These are phyloP conservation scores for Lactarius sp. DNA, from an alignment of 768 basidiomycete genomes.

Conservation along the genomic window DNA sequence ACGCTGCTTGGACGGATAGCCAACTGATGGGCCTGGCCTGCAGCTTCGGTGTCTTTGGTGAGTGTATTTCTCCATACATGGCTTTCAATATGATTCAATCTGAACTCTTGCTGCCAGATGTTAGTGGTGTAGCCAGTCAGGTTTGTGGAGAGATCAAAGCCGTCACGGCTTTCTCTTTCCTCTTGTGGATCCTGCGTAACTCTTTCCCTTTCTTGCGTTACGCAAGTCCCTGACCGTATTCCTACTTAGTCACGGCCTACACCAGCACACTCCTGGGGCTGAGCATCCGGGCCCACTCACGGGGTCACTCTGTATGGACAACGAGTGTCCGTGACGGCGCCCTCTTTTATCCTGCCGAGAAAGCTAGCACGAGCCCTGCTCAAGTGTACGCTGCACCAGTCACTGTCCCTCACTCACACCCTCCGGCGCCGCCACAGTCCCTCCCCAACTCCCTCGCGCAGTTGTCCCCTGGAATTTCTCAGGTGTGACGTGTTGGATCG, in stretches of 20 bases:
- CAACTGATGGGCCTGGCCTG: not conserved
- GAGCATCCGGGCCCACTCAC: slow-evolving; percentile 29
- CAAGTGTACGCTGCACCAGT: too few relatives aligned
- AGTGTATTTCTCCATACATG: not conserved
- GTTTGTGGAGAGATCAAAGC: slow-evolving; percentile 33
- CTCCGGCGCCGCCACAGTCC: too few relatives aligned
- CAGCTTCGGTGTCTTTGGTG: slow-evolving; percentile 20
- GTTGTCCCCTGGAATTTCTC: too few relatives aligned
- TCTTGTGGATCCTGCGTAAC: slow-evolving; percentile 36
- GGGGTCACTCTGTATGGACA: slow-evolving; percentile 34
- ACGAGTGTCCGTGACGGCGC: slow-evolving; percentile 32
- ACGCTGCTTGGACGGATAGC: slow-evolving; percentile 26
- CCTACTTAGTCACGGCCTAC: slow-evolving; percentile 34
- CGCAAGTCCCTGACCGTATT: slow-evolving; percentile 1
- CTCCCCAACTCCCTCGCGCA: too few relatives aligned
- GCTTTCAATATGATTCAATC: not conserved
- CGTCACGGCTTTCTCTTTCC: slow-evolving; percentile 36
- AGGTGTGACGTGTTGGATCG: too few relatives aligned
- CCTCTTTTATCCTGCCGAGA: slow-evolving; percentile 16
- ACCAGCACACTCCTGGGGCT: slow-evolving; percentile 28
- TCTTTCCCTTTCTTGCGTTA: not conserved
- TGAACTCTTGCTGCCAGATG: not conserved
- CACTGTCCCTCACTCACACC: too few relatives aligned
- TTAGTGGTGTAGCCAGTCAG: not conserved
- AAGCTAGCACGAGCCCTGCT: too few relatives aligned